These are phyloP conservation scores for Coemansia sp. DNA, from an alignment of 192 early-diverging fungal genomes.

Conservation along the genomic window DNA sequence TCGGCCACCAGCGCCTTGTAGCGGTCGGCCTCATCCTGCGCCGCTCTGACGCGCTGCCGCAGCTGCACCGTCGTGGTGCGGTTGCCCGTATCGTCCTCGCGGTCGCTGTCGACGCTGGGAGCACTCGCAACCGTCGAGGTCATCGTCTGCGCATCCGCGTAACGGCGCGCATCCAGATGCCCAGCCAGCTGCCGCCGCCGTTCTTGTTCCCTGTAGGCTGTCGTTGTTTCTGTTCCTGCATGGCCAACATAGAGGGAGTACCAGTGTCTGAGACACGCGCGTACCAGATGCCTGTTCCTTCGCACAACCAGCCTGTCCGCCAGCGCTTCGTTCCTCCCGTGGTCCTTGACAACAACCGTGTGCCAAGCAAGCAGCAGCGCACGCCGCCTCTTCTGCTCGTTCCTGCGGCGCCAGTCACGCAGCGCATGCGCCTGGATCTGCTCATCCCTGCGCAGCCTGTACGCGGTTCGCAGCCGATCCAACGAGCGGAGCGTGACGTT, in stretches of 20 bases:
- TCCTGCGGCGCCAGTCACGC: conserved; percentile 27
- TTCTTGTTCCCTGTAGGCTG: not conserved
- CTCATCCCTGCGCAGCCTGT: conserved; percentile 9
- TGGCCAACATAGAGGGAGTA: conserved; percentile 1
- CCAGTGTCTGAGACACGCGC: conserved; percentile 7
- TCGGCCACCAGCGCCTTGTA: conserved; percentile 16
- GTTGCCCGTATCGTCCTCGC: not conserved
- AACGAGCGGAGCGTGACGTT: not conserved
- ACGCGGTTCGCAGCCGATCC: not conserved
- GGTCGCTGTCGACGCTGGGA: not conserved
- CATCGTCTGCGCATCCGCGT: conserved; percentile 33
- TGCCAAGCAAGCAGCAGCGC: conserved; percentile 38
- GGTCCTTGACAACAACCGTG: conserved; percentile 17
- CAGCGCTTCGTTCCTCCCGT: not conserved
- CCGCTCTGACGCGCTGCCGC: conserved; percentile 1
- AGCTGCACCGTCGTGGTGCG: conserved; percentile 11
- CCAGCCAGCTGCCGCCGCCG: not conserved
- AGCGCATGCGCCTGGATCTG: conserved; percentile 32
- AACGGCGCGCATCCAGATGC: not conserved
- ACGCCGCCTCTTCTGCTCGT: conserved; percentile 29
- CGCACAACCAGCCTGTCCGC: conserved; percentile 5
- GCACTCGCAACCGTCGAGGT: conserved; percentile 17
- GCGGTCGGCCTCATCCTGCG: conserved; percentile 8
- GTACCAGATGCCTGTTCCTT: not conserved
- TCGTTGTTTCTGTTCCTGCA: not conserved